Percentiles rank a stretch among this genome's conserved stretches.
Conservation (phyloP, 768 basidiomycete genomes). For the Suillus subluteus region DNA sequence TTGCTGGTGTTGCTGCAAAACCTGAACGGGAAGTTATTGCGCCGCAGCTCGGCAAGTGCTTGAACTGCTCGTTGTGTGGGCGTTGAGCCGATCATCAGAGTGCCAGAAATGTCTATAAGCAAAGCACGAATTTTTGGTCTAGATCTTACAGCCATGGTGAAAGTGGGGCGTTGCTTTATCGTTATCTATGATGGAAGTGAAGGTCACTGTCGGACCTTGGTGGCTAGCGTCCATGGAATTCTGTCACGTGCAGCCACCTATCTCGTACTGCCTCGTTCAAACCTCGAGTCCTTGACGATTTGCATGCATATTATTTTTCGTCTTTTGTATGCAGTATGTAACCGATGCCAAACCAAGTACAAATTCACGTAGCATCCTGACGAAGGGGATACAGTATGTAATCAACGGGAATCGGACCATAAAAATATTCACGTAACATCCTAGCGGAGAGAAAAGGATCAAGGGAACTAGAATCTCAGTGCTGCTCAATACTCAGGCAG, state of each 20-base stretch:
- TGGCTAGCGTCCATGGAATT: neutral
- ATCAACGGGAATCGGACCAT: neutral
- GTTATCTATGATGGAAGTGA: neutral
- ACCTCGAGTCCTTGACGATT: neutral
- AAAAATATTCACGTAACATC: neutral
- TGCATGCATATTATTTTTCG: neutral
- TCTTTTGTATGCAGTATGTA: neutral
- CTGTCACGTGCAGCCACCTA: neutral
- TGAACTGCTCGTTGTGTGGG: conserved; percentile 50
- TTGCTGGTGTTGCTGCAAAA: conserved; percentile 75
- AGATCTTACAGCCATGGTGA: conserved; percentile 9
- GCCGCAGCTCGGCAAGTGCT: conserved; percentile 32
- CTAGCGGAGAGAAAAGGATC: neutral
- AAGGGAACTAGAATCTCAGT: neutral
- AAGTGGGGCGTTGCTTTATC: conserved; percentile 9
- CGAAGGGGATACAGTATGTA: neutral
- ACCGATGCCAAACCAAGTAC: neutral
- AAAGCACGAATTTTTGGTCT: conserved; percentile 51
- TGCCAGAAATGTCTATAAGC: conserved; percentile 72
- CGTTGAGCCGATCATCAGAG: conserved; percentile 55
- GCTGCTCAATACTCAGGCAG: conserved; percentile 14
- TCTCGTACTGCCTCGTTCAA: neutral
- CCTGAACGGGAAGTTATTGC: conserved; percentile 45
- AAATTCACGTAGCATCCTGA: neutral
- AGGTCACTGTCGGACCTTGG: neutral